Conservation (phyloP, 2,329 filamentous ascomycete genomes). For the Fusarium avenaceum region DNA sequence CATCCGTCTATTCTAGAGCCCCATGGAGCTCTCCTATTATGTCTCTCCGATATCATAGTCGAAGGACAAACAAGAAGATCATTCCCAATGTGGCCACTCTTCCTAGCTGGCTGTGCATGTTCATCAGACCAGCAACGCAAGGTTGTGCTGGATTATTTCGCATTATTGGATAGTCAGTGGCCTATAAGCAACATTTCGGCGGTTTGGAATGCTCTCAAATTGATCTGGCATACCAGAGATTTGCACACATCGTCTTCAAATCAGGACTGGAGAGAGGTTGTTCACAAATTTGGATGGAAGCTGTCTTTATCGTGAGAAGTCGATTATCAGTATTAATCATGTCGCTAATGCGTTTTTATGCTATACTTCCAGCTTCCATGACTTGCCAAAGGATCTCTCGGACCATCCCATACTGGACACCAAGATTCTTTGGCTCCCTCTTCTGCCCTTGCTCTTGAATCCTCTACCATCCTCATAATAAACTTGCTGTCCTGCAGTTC, state of each 20-base stretch:
- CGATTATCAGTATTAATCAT: too few species aligned
- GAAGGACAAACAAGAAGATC: constrained; percentile 39
- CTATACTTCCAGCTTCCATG: constrained; percentile 35
- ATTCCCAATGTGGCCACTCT: constrained; percentile 47
- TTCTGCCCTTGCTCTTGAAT: constrained; percentile 32
- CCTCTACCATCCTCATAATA: constrained; percentile 43
- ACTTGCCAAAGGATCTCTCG: constrained; percentile 35
- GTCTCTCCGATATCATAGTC: constrained; percentile 41
- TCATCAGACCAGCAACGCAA: constrained; percentile 44
- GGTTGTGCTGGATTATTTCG: constrained; percentile 37
- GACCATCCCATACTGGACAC: constrained; percentile 45
- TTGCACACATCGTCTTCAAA: constrained; percentile 20
- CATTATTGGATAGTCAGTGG: constrained; percentile 43
- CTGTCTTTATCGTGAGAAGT: constrained; percentile 17
- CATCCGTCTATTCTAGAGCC: constrained; percentile 28
- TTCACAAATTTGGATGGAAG: constrained; percentile 48
- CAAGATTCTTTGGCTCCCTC: constrained; percentile 39
- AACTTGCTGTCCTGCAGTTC: constrained; percentile 25
- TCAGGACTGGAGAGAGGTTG: constrained; percentile 45
- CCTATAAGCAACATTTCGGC: constrained; percentile 45
- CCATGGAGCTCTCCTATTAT: constrained; percentile 31
- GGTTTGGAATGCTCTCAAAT: constrained; percentile 41
- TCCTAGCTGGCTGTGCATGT: constrained; percentile 44
- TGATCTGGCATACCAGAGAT: constrained; percentile 44
- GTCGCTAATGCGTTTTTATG: constrained; percentile 16